Conservation (phyloP, 176 grass and related monocot genomes). For the Musa itinerans region DNA sequence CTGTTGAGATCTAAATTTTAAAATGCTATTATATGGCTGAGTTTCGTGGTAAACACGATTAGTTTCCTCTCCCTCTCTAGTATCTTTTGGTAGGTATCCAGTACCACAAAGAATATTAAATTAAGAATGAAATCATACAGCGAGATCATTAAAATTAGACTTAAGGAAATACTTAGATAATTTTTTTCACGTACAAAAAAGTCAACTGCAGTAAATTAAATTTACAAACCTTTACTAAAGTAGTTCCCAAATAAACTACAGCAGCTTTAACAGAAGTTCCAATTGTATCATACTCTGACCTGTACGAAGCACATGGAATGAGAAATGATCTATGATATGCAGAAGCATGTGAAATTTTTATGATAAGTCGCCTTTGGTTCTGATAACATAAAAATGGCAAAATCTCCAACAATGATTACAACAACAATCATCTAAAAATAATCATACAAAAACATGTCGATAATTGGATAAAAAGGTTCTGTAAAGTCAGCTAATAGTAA, state of each 20-base stretch:
- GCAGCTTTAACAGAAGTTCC: constrained; percentile 90
- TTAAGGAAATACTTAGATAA: neutral
- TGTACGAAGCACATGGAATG: constrained; percentile 4
- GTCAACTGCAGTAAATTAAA: neutral
- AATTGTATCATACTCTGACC: constrained; percentile 95
- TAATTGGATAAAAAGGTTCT: neutral
- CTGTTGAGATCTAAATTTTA: neutral
- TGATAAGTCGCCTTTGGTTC: neutral
- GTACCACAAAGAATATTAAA: neutral
- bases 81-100: neutral
- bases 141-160: neutral
- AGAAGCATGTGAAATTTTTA: neutral
- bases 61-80: neutral
- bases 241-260: constrained; percentile 77
- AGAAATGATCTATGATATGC: neutral
- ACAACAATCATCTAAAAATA: neutral
- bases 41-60: neutral
- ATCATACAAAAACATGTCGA: neutral
- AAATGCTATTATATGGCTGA: neutral
- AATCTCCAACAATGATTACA: neutral
- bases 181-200: too few species aligned
- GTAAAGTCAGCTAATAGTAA: neutral
- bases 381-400: neutral
- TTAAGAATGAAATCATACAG: neutral
- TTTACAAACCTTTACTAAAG: constrained; percentile 76